Evolutionary conservation across 106 monocot species (phyloP).

Genomic region (Narthecium ossifragum): DNA sequence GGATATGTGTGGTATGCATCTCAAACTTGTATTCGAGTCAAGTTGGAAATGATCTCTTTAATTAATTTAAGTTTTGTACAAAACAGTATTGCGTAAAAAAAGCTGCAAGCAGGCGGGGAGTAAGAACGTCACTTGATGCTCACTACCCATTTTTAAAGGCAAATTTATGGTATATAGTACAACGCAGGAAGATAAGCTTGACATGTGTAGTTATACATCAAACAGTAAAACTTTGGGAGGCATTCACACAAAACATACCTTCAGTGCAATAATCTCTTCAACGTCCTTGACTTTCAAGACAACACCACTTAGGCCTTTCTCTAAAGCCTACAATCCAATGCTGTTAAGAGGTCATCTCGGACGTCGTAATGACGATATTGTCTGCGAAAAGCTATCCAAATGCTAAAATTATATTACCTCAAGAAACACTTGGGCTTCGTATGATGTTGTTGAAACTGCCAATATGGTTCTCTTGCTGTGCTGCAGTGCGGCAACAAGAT

Average conservation of each 20-base stretch:
- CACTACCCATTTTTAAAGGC: too few species aligned
- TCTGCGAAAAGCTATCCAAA: background rate
- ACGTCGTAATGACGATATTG: background rate
- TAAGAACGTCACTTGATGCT: too few species aligned
- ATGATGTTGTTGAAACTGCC: conserved; percentile 59
- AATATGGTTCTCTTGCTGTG: conserved; percentile 47
- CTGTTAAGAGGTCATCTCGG: background rate
- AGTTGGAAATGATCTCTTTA: too few species aligned
- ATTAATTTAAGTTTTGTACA: too few species aligned
- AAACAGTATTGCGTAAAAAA: too few species aligned
- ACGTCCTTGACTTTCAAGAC: conserved; percentile 64
- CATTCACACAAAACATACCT: conserved; percentile 58
- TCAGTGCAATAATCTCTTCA: conserved; percentile 56
- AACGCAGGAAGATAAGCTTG: too few species aligned
- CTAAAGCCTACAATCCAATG: conserved; percentile 51
- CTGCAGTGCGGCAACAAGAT: conserved; percentile 84
- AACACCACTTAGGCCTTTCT: conserved; percentile 81
- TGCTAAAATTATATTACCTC: conserved; percentile 32
- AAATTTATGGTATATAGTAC: too few species aligned
- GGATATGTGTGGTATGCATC: too few species aligned
- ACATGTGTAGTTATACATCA: too few species aligned
- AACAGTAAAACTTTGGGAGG: too few species aligned
- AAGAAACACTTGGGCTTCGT: conserved; percentile 69
- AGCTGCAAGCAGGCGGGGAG: too few species aligned
- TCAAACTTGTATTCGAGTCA: too few species aligned